phyloP scores from a whole-genome alignment of 805 yeast species.

The Yamadazyma paraphyllophila region DNA sequence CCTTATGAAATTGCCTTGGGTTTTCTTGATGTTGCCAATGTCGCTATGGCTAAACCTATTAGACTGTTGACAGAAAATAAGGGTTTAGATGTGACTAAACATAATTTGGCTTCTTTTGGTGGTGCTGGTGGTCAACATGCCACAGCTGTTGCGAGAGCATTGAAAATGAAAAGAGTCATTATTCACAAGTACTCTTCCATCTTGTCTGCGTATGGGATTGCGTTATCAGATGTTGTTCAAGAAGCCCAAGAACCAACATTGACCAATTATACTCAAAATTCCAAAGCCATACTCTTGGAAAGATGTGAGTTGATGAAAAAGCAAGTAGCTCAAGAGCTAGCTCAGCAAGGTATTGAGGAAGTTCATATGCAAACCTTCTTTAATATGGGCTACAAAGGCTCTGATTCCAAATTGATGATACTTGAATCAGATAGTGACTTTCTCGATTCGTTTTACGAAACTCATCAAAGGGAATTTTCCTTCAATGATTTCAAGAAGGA shows the following conservation, averaged over 20 bases:
- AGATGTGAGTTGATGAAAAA: slow-evolving; percentile 14
- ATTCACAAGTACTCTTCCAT: slow-evolving; percentile 82
- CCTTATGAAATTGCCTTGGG: slow-evolving; percentile 77
- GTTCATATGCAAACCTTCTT: slow-evolving; percentile 15
- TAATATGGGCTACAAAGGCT: slow-evolving; percentile 23
- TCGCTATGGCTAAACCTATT: slow-evolving; percentile 88
- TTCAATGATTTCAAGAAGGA: slow-evolving; percentile 54
- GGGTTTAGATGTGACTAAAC: slow-evolving; percentile 65
- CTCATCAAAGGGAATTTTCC: slow-evolving; percentile 72
- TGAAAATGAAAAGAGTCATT: slow-evolving; percentile 67
- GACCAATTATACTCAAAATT: slow-evolving; percentile 29
- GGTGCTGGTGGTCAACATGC: slow-evolving; percentile 96
- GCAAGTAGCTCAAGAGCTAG: slow-evolving; percentile 12
- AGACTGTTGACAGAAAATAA: slow-evolving; percentile 81
- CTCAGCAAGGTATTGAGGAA: slow-evolving; percentile 14
- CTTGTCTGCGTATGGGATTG: slow-evolving; percentile 84
- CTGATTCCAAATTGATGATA: slow-evolving; percentile 28
- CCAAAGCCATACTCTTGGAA: slow-evolving; percentile 17
- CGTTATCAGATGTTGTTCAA: slow-evolving; percentile 79
- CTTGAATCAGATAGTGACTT: slow-evolving; percentile 26
- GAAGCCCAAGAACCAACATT: slow-evolving; percentile 78
- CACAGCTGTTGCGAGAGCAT: slow-evolving; percentile 65
- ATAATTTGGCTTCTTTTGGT: slow-evolving; percentile 79
- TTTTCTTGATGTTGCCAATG: slow-evolving; percentile 79
- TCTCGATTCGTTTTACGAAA: slow-evolving; percentile 45